phyloP scores from a whole-genome alignment of 1,284 basidiomycete species.

The Moesziomyces parantarcticus region DNA sequence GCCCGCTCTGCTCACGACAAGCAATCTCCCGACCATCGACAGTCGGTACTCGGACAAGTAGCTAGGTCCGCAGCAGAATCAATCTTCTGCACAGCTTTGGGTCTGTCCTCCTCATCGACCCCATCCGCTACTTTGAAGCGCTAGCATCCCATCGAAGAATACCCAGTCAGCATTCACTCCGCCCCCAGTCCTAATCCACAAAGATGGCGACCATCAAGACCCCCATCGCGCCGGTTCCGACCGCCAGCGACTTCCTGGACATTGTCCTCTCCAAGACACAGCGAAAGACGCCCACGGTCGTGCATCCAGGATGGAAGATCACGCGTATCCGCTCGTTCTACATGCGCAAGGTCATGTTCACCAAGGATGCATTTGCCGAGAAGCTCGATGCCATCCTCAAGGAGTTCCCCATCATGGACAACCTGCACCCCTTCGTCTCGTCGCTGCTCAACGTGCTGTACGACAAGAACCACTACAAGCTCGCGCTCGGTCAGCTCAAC shows the following conservation, averaged over 20 bases:
- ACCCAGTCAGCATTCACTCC: too few relatives aligned
- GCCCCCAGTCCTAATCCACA: neutral
- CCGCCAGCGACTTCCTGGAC: slow-evolving; percentile 92
- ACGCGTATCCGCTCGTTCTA: slow-evolving; percentile 89
- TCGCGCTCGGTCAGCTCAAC: slow-evolving; percentile 67
- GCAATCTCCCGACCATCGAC: neutral
- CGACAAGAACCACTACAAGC: slow-evolving; percentile 68
- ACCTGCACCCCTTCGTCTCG: slow-evolving; percentile 66
- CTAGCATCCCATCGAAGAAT: too few relatives aligned
- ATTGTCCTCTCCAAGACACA: slow-evolving; percentile 93
- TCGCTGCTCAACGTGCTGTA: slow-evolving; percentile 68
- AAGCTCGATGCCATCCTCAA: slow-evolving; percentile 91
- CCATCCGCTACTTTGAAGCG: too few relatives aligned
- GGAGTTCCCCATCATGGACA: slow-evolving; percentile 79
- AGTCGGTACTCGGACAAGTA: neutral
- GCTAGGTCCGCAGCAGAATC: neutral
- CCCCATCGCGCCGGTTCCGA: slow-evolving; percentile 92
- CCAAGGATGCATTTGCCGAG: slow-evolving; percentile 96
- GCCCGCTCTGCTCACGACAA: neutral
- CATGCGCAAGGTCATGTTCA: slow-evolving; percentile 99
- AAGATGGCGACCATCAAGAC: slow-evolving; percentile 64
- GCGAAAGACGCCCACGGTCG: slow-evolving; percentile 94
- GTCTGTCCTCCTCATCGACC: too few relatives aligned
- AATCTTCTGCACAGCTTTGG: neutral
- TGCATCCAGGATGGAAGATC: slow-evolving; percentile 89